Evolutionary conservation across 768 basidiomycete genomes (phyloP).

Genomic region (Panaeolus papilionaceus): DNA sequence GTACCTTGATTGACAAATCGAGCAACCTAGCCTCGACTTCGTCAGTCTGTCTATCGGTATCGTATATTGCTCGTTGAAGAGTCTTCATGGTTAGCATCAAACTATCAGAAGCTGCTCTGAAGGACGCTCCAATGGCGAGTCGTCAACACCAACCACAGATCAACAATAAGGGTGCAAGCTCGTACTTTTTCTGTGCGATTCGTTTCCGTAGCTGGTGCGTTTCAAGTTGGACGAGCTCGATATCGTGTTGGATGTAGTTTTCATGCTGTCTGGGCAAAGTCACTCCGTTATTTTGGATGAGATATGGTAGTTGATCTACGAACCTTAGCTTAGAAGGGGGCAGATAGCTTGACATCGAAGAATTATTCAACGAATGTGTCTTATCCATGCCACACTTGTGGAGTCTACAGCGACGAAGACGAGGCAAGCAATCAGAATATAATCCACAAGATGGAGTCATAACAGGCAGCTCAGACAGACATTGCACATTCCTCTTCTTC

Average conservation of each 20-base stretch:
- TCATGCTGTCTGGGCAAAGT: constrained; percentile 22
- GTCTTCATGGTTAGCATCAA: constrained; percentile 21
- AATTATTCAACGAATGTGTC: neutral
- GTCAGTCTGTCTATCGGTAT: constrained; percentile 22
- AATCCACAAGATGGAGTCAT: neutral
- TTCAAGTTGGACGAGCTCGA: constrained; percentile 24
- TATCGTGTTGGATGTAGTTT: constrained; percentile 23
- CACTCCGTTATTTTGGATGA: neutral
- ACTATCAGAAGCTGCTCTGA: constrained; percentile 26
- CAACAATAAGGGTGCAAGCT: neutral
- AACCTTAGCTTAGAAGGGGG: constrained; percentile 16
- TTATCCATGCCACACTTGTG: neutral
- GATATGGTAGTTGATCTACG: neutral
- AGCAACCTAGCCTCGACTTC: constrained; percentile 23
- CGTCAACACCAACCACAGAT: neutral
- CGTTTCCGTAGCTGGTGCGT: constrained; percentile 19
- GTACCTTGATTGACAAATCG: constrained; percentile 31
- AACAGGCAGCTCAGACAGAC: constrained; percentile 18
- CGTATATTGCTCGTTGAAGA: constrained; percentile 24
- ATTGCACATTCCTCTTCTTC: constrained; percentile 27
- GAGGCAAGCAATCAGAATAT: neutral
- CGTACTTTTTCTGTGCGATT: constrained; percentile 25
- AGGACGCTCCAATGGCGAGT: neutral
- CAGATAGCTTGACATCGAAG: neutral
- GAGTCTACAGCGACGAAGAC: neutral